A percentile compares a stretch with the other conserved stretches of the same genome.
Evolutionary conservation across 768 basidiomycete species (phyloP).

Genomic region (Suillus clintonianus): DNA sequence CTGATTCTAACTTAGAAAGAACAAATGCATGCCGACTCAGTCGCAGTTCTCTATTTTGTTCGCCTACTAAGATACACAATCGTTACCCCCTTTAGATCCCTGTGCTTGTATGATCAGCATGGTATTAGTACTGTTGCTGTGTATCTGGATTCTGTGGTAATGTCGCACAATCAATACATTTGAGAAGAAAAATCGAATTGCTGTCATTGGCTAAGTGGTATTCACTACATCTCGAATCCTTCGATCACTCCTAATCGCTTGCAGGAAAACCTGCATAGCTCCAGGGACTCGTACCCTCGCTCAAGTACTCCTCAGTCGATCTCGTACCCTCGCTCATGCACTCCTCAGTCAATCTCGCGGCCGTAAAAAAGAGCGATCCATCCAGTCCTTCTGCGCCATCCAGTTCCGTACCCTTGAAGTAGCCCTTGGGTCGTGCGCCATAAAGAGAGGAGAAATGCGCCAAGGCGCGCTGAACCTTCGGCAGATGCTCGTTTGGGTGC

Average conservation of each 20-base stretch:
- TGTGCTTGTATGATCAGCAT: too few species aligned
- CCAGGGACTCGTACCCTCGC: slow-evolving; percentile 25
- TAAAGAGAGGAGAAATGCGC: slow-evolving; percentile 36
- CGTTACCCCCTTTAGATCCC: too few species aligned
- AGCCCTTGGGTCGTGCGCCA: slow-evolving; percentile 23
- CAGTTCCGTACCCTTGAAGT: slow-evolving; percentile 31
- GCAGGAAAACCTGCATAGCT: slow-evolving; percentile 26
- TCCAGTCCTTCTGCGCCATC: slow-evolving; percentile 34
- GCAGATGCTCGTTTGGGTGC: slow-evolving; percentile 35
- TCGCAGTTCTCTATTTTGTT: too few species aligned
- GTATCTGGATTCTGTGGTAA: too few species aligned
- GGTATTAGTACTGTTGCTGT: too few species aligned
- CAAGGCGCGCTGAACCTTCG: slow-evolving; percentile 35
- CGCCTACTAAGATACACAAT: too few species aligned
- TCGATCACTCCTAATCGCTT: neutral
- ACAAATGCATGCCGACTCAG: too few species aligned
- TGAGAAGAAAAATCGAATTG: neutral
- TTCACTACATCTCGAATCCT: neutral
- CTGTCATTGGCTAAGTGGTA: neutral
- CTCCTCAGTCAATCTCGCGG: slow-evolving; percentile 31
- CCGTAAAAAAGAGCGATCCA: slow-evolving; percentile 37
- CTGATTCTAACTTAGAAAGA: too few species aligned
- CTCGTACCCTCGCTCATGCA: slow-evolving; percentile 31
- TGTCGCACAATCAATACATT: neutral
- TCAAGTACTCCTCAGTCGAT: slow-evolving; percentile 32